These are phyloP conservation scores for Capronia coronata DNA, from an alignment of 2,329 filamentous ascomycete species.

Conservation along the genomic window DNA sequence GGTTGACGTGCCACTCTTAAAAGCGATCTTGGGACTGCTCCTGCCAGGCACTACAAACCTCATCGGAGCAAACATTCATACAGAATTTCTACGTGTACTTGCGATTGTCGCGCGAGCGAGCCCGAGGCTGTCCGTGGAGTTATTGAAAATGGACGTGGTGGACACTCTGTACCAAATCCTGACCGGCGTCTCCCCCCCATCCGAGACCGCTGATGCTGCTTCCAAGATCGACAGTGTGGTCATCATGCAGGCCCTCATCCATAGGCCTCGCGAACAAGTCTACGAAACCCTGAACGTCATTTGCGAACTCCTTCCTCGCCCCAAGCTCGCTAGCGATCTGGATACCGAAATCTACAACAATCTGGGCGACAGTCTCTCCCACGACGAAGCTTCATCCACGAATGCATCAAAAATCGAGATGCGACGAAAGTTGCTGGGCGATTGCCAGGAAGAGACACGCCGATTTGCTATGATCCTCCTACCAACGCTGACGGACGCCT, in stretches of 20 bases:
- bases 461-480: slow-evolving; percentile 90
- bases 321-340: slow-evolving; percentile 54
- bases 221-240: slow-evolving; percentile 91
- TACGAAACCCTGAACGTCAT: slow-evolving; percentile 97
- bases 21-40: slow-evolving; percentile 76
- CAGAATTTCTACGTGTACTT: slow-evolving; percentile 86
- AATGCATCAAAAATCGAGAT: slow-evolving; percentile 52
- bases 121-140: slow-evolving; percentile 74
- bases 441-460: slow-evolving; percentile 79
- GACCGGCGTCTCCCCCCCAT: slow-evolving; percentile 87
- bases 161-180: slow-evolving; percentile 97
- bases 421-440: slow-evolving; percentile 69
- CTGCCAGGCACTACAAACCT: slow-evolving; percentile 92
- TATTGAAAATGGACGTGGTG: slow-evolving; percentile 94
- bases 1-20: slow-evolving; percentile 78
- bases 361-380: slow-evolving; percentile 42
- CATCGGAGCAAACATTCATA: slow-evolving; percentile 90
- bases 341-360: slow-evolving; percentile 43
- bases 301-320: slow-evolving; percentile 79
- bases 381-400: slow-evolving; percentile 24
- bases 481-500: slow-evolving; percentile 90
- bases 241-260: slow-evolving; percentile 97
- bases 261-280: slow-evolving; percentile 89
- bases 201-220: slow-evolving; percentile 66
- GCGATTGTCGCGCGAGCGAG: slow-evolving; percentile 87